Evolutionary conservation across 2,329 filamentous ascomycete species (phyloP).

Genomic region (Zarea fungicola): DNA sequence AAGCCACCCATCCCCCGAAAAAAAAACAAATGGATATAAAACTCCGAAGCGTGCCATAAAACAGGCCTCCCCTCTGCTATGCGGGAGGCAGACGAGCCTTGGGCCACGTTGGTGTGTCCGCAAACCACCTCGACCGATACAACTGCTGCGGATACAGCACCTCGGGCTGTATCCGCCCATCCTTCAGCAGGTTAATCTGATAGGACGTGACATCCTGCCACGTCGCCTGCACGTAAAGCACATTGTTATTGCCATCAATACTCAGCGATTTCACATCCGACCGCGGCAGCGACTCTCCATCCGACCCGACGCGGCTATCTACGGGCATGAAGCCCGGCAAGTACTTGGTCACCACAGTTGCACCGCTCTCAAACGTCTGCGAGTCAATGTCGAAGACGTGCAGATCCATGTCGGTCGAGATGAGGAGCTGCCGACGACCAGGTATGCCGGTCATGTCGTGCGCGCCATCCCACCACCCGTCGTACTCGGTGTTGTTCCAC

Average conservation of each 20-base stretch:
- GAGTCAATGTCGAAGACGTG: conserved; percentile 11
- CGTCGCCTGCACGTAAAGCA: conserved; percentile 5
- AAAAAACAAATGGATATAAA: conserved; percentile 3
- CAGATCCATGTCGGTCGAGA: conserved; percentile 8
- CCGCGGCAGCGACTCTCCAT: conserved; percentile 6
- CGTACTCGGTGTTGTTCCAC: conserved; percentile 5
- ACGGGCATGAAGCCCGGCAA: conserved; percentile 10
- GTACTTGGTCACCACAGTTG: background rate
- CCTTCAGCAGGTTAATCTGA: conserved; percentile 5
- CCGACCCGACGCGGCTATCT: conserved; percentile 1
- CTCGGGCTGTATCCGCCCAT: background rate
- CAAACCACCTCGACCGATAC: conserved; percentile 8
- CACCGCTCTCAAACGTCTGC: conserved; percentile 6
- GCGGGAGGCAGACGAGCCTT: conserved; percentile 6
- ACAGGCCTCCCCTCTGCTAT: background rate
- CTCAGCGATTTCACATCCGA: conserved; percentile 11
- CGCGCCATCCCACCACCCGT: conserved; percentile 6
- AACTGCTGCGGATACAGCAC: conserved; percentile 1
- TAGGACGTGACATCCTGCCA: conserved; percentile 7
- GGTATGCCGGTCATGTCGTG: conserved; percentile 10
- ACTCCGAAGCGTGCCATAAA: background rate
- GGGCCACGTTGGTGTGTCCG: conserved; percentile 10
- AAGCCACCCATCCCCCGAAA: too few relatives aligned
- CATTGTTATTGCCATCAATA: conserved; percentile 7
- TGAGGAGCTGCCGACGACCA: conserved; percentile 4